phyloP scores from a whole-genome alignment of 805 yeast genomes.

The Yamadazyma phyllophila region DNA sequence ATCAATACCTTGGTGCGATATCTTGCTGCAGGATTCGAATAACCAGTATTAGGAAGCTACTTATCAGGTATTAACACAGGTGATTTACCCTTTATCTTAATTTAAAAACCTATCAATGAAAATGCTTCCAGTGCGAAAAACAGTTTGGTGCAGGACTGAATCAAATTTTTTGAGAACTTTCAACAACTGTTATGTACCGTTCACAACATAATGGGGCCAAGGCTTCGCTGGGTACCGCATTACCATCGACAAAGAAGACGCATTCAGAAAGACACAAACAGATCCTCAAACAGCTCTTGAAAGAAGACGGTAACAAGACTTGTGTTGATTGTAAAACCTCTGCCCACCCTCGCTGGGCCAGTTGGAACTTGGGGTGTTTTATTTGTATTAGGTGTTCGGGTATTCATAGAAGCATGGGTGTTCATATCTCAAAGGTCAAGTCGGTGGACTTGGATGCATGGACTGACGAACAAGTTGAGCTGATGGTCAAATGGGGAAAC shows the following conservation, averaged over 20 bases:
- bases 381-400: constrained; percentile 96
- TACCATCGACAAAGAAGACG: constrained; percentile 44
- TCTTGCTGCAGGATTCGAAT: not conserved
- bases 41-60: not conserved
- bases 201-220: constrained; percentile 5
- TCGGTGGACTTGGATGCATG: constrained; percentile 94
- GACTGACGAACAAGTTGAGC: constrained; percentile 88
- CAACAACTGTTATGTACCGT: not conserved
- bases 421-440: constrained; percentile 90
- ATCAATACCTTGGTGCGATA: too few relatives aligned
- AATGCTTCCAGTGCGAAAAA: constrained; percentile 1
- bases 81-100: too few relatives aligned
- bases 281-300: constrained; percentile 69
- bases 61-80: too few relatives aligned
- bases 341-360: constrained; percentile 95
- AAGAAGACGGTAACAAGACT: constrained; percentile 69
- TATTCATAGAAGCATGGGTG: constrained; percentile 91
- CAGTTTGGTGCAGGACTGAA: not conserved
- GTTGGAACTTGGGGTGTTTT: constrained; percentile 92
- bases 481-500: constrained; percentile 87
- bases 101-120: not conserved
- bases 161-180: constrained; percentile 1
- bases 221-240: constrained; percentile 19
- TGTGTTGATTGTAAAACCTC: constrained; percentile 93
- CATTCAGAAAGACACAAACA: constrained; percentile 60